Evolutionary conservation across 2,329 filamentous ascomycete genomes (phyloP), one percentile per base, ranked within the genome.

Genomic region (Aspergillus sp.): DNA sequence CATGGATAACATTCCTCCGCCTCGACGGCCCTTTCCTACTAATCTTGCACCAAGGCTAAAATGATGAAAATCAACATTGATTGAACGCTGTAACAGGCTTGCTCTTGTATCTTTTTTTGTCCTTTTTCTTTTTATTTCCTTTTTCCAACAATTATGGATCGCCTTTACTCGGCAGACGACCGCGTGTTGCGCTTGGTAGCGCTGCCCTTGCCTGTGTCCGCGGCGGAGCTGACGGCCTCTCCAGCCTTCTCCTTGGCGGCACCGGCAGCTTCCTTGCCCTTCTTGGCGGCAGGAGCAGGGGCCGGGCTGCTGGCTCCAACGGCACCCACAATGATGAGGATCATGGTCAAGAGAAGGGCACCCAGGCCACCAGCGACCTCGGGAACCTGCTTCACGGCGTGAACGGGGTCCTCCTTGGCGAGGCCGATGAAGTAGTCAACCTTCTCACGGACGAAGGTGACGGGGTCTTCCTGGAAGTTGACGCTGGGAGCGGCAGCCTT

Each of bases 381-480:
- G 54, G 93, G 93, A 53, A 96, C 87, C 59, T 89, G 87, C 74
- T 88, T 88, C 73, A 90, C 74, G 42, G 90, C 90, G 72, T 90
- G 77, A 54, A 95, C 60, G 46, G 90, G 90, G 70, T 94, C 85
- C 59, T 82, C 79, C 76, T 88, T 81, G 66, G 83, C 87, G 60
- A 97, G 84, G 58, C 83, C 84, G 59, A 93, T 67, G 81, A 98
- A 98, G 51, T 94, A 82, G 58, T 94, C 85, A 49, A 94, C 68
- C 83, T 96, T 97, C 84, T 95, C 88, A 72, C 84, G 88, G 71
- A 95, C 69, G 71, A 87, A 98, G 57, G 74, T 74, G 58, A 95
- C 81, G 38, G 93, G 93, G 77, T 95, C 88, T 53, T 96, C 91
- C 61, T 82, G 73, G 85, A 98, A 97, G 69, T 81, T 85, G 53